phyloP scores from a whole-genome alignment of 768 basidiomycete species.

The Phlebiopsis gigantea region DNA sequence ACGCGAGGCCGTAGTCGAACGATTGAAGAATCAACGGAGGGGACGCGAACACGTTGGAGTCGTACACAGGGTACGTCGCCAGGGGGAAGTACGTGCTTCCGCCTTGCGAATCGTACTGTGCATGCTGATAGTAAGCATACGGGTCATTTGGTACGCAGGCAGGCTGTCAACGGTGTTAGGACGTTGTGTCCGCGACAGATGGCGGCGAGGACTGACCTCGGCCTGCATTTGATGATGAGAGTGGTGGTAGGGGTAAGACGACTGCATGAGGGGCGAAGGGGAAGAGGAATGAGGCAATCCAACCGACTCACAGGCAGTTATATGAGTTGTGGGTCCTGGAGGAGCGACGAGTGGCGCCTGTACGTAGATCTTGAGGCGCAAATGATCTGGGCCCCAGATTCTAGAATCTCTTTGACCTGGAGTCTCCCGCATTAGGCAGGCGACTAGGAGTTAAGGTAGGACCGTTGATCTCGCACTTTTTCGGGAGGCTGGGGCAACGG shows the following conservation, averaged over 20 bases:
- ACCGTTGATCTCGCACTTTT: not conserved
- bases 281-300: not conserved
- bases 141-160: not conserved
- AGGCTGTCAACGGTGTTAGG: not conserved
- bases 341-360: not conserved
- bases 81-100: not conserved
- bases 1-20: not conserved
- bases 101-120: not conserved
- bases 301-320: not conserved
- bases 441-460: no score
- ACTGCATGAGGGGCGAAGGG: not conserved
- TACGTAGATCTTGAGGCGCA: not conserved
- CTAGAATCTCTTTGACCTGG: no score
- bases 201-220: not conserved
- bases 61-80: not conserved
- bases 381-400: slow-evolving; percentile 9
- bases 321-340: slow-evolving; percentile 5
- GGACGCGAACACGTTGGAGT: not conserved
- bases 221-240: not conserved
- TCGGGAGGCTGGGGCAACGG: not conserved
- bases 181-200: not conserved
- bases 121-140: not conserved
- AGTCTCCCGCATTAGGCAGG: no score
- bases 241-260: not conserved
- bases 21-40: not conserved